These are phyloP conservation scores for Viridothelium virens DNA, from an alignment of 495 filamentous ascomycete genomes.

Conservation along the genomic window DNA sequence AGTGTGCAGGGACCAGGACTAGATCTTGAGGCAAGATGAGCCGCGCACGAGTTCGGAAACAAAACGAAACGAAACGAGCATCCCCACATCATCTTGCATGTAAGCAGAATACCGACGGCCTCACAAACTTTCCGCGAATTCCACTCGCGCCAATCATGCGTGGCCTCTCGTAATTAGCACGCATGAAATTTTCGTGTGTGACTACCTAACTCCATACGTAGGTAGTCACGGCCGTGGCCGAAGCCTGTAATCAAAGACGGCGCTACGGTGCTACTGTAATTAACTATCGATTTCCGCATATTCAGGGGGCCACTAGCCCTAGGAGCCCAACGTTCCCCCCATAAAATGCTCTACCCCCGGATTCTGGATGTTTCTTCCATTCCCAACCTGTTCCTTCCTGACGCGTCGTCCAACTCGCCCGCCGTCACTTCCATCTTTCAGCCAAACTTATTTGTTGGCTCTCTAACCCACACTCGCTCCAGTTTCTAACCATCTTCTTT, in stretches of 20 bases:
- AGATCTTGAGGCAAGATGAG: too few species aligned
- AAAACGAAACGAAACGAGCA: too few species aligned
- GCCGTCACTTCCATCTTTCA: background rate
- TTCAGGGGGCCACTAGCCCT: background rate
- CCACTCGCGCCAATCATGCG: too few species aligned
- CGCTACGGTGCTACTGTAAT: background rate
- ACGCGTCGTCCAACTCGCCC: slow-evolving; percentile 11
- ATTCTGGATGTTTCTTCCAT: background rate
- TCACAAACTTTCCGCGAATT: too few species aligned
- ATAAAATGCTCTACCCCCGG: slow-evolving; percentile 6
- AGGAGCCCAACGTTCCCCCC: background rate
- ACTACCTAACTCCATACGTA: background rate
- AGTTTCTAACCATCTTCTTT: background rate
- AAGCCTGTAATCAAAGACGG: slow-evolving; percentile 1
- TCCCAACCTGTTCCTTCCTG: background rate
- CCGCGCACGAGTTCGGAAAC: too few species aligned
- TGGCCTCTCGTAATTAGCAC: too few species aligned
- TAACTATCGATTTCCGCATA: background rate
- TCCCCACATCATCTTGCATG: too few species aligned
- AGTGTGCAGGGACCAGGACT: too few species aligned
- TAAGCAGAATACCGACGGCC: too few species aligned
- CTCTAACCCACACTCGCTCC: background rate
- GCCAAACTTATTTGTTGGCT: background rate
- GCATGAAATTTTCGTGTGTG: background rate
- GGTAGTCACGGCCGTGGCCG: background rate